These are phyloP conservation scores for Coemansia sp. DNA, from an alignment of 192 early-diverging fungal species.

Conservation along the genomic window DNA sequence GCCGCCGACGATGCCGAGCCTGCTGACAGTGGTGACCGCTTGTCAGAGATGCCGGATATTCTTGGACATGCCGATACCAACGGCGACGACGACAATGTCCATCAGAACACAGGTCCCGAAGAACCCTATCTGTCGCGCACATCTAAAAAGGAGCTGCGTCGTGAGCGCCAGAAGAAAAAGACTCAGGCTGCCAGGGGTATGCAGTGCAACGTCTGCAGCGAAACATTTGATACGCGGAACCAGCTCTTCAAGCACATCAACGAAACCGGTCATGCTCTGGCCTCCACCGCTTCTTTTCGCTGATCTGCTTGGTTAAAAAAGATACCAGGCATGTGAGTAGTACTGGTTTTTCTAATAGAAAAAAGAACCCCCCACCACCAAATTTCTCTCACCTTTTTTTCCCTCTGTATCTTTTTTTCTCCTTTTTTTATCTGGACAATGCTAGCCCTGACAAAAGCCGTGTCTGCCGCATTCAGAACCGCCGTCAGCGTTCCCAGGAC, in stretches of 20 bases:
- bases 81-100: conserved; percentile 3
- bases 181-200: conserved; percentile 27
- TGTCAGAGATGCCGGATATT: conserved; percentile 20
- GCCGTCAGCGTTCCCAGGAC: neutral
- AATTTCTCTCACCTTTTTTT: neutral
- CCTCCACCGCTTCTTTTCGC: conserved; percentile 7
- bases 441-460: conserved; percentile 19
- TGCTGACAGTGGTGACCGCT: conserved; percentile 17
- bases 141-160: conserved; percentile 57
- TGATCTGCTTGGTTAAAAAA: too few relatives aligned
- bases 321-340: too few relatives aligned
- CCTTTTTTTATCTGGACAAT: neutral
- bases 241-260: conserved; percentile 89
- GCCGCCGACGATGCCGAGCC: conserved; percentile 12
- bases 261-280: conserved; percentile 81
- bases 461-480: neutral
- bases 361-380: too few relatives aligned
- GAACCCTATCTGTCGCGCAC: conserved; percentile 3
- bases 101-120: neutral
- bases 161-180: conserved; percentile 66
- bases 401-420: neutral
- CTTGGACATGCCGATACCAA: neutral
- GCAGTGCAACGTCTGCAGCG: conserved; percentile 79
- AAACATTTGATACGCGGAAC: conserved; percentile 75
- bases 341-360: too few relatives aligned